These are phyloP conservation scores for Acacia melanoxylon DNA, from an alignment of 306 rosid species.

Conservation along the genomic window DNA sequence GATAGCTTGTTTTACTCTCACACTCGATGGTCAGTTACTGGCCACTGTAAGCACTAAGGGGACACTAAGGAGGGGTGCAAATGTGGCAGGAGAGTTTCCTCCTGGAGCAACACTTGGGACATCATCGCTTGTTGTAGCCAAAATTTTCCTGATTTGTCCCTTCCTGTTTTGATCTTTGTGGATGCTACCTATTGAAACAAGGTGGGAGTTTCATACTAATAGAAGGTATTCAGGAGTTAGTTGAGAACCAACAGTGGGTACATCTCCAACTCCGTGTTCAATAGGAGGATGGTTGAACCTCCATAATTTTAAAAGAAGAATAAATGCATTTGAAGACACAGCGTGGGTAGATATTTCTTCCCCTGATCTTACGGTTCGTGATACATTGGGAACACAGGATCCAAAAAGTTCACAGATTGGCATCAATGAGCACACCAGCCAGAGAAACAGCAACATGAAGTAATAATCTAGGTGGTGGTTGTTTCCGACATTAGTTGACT, in stretches of 20 bases:
- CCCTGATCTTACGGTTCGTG: slow-evolving; percentile 68
- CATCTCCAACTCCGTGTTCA: slow-evolving; percentile 92
- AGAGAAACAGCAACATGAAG: too few relatives aligned
- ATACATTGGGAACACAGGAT: slow-evolving; percentile 72
- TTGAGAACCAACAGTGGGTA: slow-evolving; percentile 86
- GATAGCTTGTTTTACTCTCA: too few relatives aligned
- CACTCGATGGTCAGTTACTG: too few relatives aligned
- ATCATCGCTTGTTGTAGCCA: slow-evolving; percentile 93
- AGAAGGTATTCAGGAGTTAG: slow-evolving; percentile 93
- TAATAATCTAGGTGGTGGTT: neutral
- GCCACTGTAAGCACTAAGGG: too few relatives aligned
- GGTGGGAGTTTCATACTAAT: slow-evolving; percentile 64
- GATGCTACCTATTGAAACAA: slow-evolving; percentile 60
- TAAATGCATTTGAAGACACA: slow-evolving; percentile 90
- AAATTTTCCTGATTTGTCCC: slow-evolving; percentile 84
- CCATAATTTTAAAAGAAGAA: slow-evolving; percentile 89
- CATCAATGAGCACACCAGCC: slow-evolving; percentile 90
- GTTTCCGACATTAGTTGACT: slow-evolving; percentile 9
- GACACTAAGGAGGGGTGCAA: too few relatives aligned
- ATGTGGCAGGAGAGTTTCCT: too few relatives aligned
- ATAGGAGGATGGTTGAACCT: slow-evolving; percentile 82
- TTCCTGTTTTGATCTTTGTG: slow-evolving; percentile 55
- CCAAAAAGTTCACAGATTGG: slow-evolving; percentile 98
- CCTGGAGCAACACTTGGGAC: slow-evolving; percentile 95
- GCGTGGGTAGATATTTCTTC: slow-evolving; percentile 84